Evolutionary conservation across 495 filamentous ascomycete genomes (phyloP).

Genomic region (Xanthoparmelia taractica): DNA sequence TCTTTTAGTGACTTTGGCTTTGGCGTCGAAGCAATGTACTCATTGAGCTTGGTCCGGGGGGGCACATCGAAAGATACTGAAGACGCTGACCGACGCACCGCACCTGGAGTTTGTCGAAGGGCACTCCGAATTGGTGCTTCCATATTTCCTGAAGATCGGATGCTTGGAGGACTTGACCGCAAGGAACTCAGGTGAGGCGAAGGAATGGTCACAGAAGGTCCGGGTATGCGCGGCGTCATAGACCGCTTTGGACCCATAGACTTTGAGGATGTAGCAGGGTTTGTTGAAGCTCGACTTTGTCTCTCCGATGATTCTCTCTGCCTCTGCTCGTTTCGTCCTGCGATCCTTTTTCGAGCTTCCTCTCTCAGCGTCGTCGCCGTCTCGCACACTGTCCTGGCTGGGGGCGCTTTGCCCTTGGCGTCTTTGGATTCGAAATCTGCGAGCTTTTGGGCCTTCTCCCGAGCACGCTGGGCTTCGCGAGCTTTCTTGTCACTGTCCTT

Average conservation of each 20-base stretch:
- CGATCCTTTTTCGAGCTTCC: not conserved
- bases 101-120: constrained; percentile 16
- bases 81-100: constrained; percentile 18
- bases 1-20: not conserved
- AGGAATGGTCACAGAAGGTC: constrained; percentile 5
- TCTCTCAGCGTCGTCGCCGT: not conserved
- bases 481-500: not conserved
- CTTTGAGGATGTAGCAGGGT: not conserved
- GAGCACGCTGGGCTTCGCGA: not conserved
- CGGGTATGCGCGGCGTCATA: constrained; percentile 17
- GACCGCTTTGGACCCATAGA: constrained; percentile 8
- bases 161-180: constrained; percentile 15
- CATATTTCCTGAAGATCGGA: constrained; percentile 7
- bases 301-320: not conserved
- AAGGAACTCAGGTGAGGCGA: not conserved
- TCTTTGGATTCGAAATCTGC: not conserved
- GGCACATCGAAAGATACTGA: constrained; percentile 6
- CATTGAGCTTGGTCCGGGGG: not conserved
- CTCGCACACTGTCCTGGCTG: not conserved
- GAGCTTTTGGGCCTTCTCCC: not conserved
- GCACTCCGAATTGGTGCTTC: constrained; percentile 19
- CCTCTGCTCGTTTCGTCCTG: not conserved
- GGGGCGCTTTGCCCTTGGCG: not conserved
- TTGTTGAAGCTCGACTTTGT: constrained; percentile 6
- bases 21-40: not conserved